Evolutionary conservation across 768 basidiomycete genomes (phyloP), one percentile per base, ranked within the genome.

Genomic region (Mycena filopes): DNA sequence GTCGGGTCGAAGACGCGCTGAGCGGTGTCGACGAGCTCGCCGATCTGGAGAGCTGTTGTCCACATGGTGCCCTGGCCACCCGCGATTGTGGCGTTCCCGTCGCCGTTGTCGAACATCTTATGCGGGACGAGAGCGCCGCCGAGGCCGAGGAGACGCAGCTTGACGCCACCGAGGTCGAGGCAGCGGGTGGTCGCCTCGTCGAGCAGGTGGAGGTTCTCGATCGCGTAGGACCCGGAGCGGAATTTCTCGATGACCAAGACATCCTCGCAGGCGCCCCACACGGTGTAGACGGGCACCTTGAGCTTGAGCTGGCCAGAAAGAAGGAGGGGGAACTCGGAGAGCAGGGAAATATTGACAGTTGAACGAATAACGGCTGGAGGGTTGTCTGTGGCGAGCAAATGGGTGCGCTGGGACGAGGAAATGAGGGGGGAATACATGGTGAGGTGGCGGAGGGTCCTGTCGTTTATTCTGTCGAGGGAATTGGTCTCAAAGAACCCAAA

Each of bases 51-150:
- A 6, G 95, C 93, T 0, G 97, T 99, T 0, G 95, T 94, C 98
- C 98, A 99, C 91, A 99, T 97, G 21, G 96, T 99, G 31, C 98
- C 98, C 73, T 95, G 92, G 2, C 96, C 98, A 38, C 98, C 98
- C 0, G 98, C 97, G 68, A 99, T 98, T n/a, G 97, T 98, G 13
- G 95, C 96, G 47, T 82, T 89, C 4, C 96, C 97, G 50, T 97
- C 94, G 0, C 97, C 94, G 68, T 95, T 95, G 79, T 95, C 93
- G 71, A 96, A 95, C 83, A 95, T 87, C 77, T 98, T 98, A 83
- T 98, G 96, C 43, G 90, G 88, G 8, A 98, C 95, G 43, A 98
- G 86, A 3, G 96, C 96, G 56, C 98, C 98, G 11, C 98, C 98
- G 28, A 99, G 84, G 42, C 97, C 98, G n/a, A 99, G 88, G 43